Percentiles rank a stretch among this genome's conserved stretches.
Evolutionary conservation across 2,329 filamentous ascomycete genomes (phyloP).

Genomic region (Pseudonectria buxi): DNA sequence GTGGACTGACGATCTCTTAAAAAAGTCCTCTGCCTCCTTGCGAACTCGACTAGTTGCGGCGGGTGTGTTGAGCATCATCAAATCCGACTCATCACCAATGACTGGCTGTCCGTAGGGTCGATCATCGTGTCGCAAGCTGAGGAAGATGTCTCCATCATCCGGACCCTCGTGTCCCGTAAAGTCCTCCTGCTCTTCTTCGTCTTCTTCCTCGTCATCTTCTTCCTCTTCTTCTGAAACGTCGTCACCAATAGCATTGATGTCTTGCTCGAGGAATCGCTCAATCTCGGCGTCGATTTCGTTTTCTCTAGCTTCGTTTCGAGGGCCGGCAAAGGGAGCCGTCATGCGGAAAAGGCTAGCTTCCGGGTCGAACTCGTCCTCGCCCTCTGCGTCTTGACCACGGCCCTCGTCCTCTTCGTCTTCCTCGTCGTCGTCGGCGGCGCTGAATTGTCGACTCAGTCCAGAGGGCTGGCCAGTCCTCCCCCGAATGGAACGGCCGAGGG

Average conservation of each 20-base stretch:
- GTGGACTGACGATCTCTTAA: constrained; percentile 44
- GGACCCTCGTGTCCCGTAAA: constrained; percentile 33
- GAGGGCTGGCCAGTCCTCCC: constrained; percentile 41
- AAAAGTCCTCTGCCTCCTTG: constrained; percentile 50
- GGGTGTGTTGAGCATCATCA: constrained; percentile 50
- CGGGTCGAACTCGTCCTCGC: constrained; percentile 29
- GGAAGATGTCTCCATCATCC: constrained; percentile 41
- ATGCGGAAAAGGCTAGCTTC: constrained; percentile 27
- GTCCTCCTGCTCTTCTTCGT: constrained; percentile 28
- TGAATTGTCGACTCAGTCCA: constrained; percentile 40
- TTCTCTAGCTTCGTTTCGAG: constrained; percentile 16
- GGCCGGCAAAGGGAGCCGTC: constrained; percentile 13
- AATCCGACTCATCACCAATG: constrained; percentile 41
- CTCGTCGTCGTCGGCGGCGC: constrained; percentile 26
- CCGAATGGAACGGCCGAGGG: constrained; percentile 43
- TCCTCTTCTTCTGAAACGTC: constrained; percentile 34
- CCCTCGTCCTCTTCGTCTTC: constrained; percentile 21
- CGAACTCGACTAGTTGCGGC: constrained; percentile 47
- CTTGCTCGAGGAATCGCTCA: constrained; percentile 28
- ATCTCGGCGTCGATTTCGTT: constrained; percentile 30
- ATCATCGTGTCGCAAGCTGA: constrained; percentile 41
- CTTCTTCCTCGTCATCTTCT: constrained; percentile 31
- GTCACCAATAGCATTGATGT: constrained; percentile 32
- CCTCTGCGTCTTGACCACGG: constrained; percentile 23
- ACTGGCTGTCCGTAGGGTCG: constrained; percentile 31